Evolutionary conservation across 106 monocot species (phyloP), one percentile per base, ranked within the genome.

Genomic region (Phalaenopsis equestris): DNA sequence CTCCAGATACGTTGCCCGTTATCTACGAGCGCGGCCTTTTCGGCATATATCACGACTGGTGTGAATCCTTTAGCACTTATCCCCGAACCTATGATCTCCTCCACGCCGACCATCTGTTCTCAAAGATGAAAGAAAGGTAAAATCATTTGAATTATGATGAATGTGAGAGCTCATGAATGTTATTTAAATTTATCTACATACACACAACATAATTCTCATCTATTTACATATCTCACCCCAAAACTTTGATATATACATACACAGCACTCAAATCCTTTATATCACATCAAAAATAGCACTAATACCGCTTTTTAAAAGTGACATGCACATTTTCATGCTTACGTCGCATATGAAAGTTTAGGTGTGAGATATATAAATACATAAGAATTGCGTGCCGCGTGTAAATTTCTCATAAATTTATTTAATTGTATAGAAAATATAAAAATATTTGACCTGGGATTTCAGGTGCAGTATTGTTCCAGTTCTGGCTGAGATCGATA

Each of bases 41-140:
- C 41, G 91, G 87, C 14, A 91, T 91, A n/a, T 91, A 91, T 68
- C 91, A 91, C 72, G 91, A 91, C 49, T 91, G 91, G 91, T 91
- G 91, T 78, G 91, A 91, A 80, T 91, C 89, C 2, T 89, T 89
- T 56, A 91, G 91, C 80, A 92, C 91, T 19, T 92, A 92, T 81
- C 91, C 91, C 12, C 85, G 89, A 49, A 82, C 87, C n/a, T 92
- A 92, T 11, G 91, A 92, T 72, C 89, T 92, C 64, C 80, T 89
- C 79, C 91, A 92, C 75, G 87, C 89, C 1, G 89, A 92, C 77
- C 91, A 61, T 55, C 82, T 92, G 1, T 92, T 96, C 55, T 91
- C 96, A 4, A 78, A 72, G 64, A 64, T 96, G 52, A 96, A 88
- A 72, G 83, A 88, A 79, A 96, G 96, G 96, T 96, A n/a, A 56